phyloP scores from a whole-genome alignment of 2,329 filamentous ascomycete genomes.

The Fusarium ramigenum region DNA sequence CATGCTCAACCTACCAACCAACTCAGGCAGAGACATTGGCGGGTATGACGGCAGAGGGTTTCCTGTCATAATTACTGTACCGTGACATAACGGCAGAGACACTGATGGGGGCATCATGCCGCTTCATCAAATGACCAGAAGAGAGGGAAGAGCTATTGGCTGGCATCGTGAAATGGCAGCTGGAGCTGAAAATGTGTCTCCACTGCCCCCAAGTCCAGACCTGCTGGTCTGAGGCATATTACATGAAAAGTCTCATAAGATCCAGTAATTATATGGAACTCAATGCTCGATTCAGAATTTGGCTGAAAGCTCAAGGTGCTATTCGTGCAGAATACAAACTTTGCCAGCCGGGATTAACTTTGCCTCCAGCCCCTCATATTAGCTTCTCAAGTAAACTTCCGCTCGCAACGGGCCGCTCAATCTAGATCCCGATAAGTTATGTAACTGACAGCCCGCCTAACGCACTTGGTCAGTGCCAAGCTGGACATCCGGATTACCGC shows the following conservation, averaged over 20 bases:
- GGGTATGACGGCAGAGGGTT: not conserved
- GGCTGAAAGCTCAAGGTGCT: accelerated
- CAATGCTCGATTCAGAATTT: accelerated
- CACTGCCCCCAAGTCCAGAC: not conserved
- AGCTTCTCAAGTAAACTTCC: not conserved
- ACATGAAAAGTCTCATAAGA: no score
- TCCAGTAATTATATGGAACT: not conserved
- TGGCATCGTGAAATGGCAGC: no score
- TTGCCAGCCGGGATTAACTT: not conserved
- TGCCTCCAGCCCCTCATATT: not conserved
- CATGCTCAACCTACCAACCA: not conserved
- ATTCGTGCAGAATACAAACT: not conserved
- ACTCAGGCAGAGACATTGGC: not conserved
- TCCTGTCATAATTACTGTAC: accelerated
- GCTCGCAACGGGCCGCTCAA: slow-evolving; percentile 13
- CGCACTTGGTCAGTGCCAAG: not conserved
- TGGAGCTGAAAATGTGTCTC: not conserved
- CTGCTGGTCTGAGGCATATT: not conserved
- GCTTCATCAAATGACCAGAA: not conserved
- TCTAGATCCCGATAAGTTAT: not conserved
- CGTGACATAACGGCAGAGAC: no score
- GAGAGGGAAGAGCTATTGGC: no score
- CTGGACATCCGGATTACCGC: not conserved
- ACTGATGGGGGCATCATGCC: accelerated
- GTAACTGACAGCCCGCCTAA: not conserved